These are phyloP conservation scores for Saccharomycopsis fermentans DNA, from an alignment of 805 yeast genomes.

Conservation along the genomic window DNA sequence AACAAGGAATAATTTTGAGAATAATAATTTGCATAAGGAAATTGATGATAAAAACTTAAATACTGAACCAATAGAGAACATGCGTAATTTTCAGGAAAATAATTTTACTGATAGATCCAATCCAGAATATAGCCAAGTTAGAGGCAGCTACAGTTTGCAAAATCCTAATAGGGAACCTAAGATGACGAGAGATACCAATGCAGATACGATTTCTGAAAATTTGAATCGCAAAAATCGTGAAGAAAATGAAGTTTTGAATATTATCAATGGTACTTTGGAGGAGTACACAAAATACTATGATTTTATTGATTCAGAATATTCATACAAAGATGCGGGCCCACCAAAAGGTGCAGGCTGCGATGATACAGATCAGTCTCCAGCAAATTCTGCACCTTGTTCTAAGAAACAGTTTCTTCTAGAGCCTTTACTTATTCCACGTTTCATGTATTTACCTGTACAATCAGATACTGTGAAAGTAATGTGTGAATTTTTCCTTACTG, in stretches of 20 bases:
- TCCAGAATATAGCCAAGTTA: background rate
- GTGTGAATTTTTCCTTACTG: constrained; percentile 66
- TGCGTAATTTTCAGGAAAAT: background rate
- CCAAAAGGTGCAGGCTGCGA: background rate
- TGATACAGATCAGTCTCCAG: background rate
- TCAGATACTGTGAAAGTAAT: constrained; percentile 54
- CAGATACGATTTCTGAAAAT: background rate
- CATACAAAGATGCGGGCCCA: background rate
- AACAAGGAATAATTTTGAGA: background rate
- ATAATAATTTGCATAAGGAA: background rate
- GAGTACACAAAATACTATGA: constrained; percentile 2
- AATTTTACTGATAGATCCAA: background rate
- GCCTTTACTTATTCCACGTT: constrained; percentile 56
- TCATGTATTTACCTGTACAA: constrained; percentile 57
- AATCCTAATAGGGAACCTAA: background rate
- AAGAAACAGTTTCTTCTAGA: constrained; percentile 31
- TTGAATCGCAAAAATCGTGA: background rate
- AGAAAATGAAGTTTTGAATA: background rate
- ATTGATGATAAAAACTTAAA: background rate
- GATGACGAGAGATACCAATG: background rate
- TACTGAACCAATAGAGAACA: background rate
- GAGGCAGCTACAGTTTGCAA: background rate
- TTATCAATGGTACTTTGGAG: background rate
- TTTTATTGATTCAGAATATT: background rate
- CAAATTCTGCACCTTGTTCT: background rate